Evolutionary conservation across 306 rosid genomes (phyloP).

Genomic region (Prunus mume): DNA sequence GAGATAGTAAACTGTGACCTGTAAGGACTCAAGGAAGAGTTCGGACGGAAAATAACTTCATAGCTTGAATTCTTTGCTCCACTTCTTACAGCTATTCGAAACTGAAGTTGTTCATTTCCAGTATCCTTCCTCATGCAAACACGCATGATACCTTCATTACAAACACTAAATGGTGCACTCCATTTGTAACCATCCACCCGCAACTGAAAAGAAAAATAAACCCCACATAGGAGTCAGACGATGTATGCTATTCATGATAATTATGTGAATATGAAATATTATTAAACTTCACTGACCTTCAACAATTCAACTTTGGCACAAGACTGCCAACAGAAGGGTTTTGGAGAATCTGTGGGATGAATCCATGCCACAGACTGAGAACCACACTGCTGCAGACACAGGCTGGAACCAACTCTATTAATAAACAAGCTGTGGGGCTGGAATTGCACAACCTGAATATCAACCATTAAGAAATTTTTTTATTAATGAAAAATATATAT

Average conservation of each 20-base stretch:
- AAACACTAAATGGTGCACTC: conserved; percentile 89
- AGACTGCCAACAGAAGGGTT: conserved; percentile 75
- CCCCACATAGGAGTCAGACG: conserved; percentile 19
- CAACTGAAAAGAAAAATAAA: conserved; percentile 49
- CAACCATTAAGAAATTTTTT: conserved; percentile 27
- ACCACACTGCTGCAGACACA: conserved; percentile 86
- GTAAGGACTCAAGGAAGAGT: conserved; percentile 79
- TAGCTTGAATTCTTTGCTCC: conserved; percentile 79
- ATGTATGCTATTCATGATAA: conserved; percentile 5
- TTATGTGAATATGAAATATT: neutral
- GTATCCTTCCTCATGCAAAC: conserved; percentile 59
- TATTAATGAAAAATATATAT: neutral
- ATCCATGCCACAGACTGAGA: conserved; percentile 76
- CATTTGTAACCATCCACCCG: conserved; percentile 79
- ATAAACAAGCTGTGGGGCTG: conserved; percentile 80
- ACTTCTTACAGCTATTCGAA: conserved; percentile 84
- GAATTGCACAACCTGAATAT: conserved; percentile 75
- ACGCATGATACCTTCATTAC: conserved; percentile 78
- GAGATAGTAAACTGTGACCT: conserved; percentile 49
- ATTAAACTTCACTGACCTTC: conserved; percentile 47
- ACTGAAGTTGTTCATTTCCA: conserved; percentile 53
- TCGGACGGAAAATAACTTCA: conserved; percentile 84
- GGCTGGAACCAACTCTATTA: conserved; percentile 82
- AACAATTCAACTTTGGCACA: conserved; percentile 76
- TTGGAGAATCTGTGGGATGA: conserved; percentile 90